Percentiles rank a stretch among this genome's conserved stretches.
Evolutionary conservation across 2,329 filamentous ascomycete species (phyloP).

Genomic region (Trichoderma semiorbis): DNA sequence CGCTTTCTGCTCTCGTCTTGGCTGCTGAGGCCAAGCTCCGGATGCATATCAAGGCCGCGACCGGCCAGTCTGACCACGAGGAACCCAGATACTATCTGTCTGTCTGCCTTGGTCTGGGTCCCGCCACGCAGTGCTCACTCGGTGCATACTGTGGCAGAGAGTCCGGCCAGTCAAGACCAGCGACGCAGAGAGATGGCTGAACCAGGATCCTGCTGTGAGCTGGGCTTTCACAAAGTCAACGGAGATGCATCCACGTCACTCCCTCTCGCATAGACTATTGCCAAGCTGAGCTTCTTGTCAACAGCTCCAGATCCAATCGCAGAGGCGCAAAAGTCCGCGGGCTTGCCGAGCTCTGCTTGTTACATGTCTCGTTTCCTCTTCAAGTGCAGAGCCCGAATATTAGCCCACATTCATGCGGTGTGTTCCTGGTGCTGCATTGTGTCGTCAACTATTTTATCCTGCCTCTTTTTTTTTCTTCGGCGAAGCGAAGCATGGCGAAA

Average conservation of each 20-base stretch:
- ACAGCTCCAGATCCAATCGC: not conserved
- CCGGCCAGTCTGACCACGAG: slow-evolving; percentile 10
- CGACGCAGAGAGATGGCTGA: not conserved
- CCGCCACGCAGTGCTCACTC: slow-evolving; percentile 8
- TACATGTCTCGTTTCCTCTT: not conserved
- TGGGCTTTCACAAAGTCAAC: not conserved
- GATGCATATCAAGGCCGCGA: slow-evolving; percentile 16
- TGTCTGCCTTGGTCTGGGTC: slow-evolving; percentile 2
- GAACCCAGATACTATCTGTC: not conserved
- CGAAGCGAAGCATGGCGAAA: not conserved
- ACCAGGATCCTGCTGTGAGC: not conserved
- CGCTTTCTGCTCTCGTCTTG: not conserved
- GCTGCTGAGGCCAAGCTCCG: not conserved
- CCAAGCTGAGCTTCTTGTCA: not conserved
- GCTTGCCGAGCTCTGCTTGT: not conserved
- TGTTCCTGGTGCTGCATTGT: not conserved
- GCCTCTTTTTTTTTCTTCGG: not conserved
- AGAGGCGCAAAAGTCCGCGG: not conserved
- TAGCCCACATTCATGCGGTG: not conserved
- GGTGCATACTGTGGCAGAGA: not conserved
- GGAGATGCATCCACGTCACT: slow-evolving; percentile 12
- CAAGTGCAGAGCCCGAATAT: not conserved
- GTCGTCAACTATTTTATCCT: not conserved
- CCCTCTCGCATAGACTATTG: not conserved
- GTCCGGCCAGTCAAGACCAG: not conserved